Percentiles rank a stretch among this genome's conserved stretches.
Conservation (phyloP, 2,329 filamentous ascomycete genomes). For the Gnomoniopsis smithogilvyi region DNA sequence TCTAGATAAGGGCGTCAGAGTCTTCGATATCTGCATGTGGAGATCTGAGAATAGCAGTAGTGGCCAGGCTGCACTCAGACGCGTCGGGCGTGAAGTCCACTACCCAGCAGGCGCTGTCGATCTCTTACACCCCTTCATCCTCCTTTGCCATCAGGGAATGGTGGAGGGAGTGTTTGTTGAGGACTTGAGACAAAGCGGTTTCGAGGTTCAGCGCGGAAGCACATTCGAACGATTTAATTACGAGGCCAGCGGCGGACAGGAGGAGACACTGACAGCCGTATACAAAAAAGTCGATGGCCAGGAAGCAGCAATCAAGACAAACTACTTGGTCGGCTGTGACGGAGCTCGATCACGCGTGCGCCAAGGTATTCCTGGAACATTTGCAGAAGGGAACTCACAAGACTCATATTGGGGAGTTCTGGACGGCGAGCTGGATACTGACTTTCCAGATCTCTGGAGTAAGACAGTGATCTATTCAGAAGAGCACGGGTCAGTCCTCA, state of each 20-base stretch:
- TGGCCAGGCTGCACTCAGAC: slow-evolving; percentile 46
- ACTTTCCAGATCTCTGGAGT: slow-evolving; percentile 74
- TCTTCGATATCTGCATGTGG: slow-evolving; percentile 71
- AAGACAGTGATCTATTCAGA: slow-evolving; percentile 69
- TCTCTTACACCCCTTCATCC: slow-evolving; percentile 30
- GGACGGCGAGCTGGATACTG: slow-evolving; percentile 66
- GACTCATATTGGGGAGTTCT: slow-evolving; percentile 65
- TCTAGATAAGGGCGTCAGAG: slow-evolving; percentile 57
- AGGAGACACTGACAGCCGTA: slow-evolving; percentile 37
- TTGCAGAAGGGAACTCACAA: slow-evolving; percentile 54
- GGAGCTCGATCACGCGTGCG: slow-evolving; percentile 70
- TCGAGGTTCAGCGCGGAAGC: slow-evolving; percentile 39
- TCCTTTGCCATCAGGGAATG: slow-evolving; percentile 54
- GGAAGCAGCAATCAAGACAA: slow-evolving; percentile 17
- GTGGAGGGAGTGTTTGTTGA: slow-evolving; percentile 55
- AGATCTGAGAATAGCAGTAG: slow-evolving; percentile 39
- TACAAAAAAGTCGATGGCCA: slow-evolving; percentile 31
- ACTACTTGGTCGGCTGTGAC: slow-evolving; percentile 30
- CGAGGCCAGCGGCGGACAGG: slow-evolving; percentile 32
- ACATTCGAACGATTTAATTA: slow-evolving; percentile 16
- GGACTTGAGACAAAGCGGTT: slow-evolving; percentile 49
- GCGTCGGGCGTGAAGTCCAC: slow-evolving; percentile 45
- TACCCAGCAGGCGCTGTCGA: slow-evolving; percentile 26
- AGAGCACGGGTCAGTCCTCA: slow-evolving; percentile 64
- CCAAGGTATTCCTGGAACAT: slow-evolving; percentile 55